Evolutionary conservation across 2,329 filamentous ascomycete species (phyloP), one percentile per base, ranked within the genome.

Genomic region (Sporothrix mexicana): DNA sequence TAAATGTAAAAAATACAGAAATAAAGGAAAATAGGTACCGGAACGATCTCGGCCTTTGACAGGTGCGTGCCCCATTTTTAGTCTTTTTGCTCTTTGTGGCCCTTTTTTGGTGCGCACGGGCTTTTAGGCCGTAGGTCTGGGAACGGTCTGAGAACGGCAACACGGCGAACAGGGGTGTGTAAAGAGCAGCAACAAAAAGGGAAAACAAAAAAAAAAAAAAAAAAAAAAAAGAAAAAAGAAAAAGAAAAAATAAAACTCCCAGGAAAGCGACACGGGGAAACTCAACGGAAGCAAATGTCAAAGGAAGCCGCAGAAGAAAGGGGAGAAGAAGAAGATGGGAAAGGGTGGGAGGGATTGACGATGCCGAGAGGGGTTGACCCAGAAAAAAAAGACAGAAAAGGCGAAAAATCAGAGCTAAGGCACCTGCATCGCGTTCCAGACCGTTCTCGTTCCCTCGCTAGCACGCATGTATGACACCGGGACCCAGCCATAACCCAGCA

Each of bases 371-470:
- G 43, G 64, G 64, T 49, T 15, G 25, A 41, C 23, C 64, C 49
- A 69, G 30, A 41, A 53, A 53, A 68, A 36, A 36, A 36, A 36
- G 30, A 36, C 2, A 36, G 30, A 36, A 36, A 36, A 36, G 3
- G 30, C 30, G 30, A 36, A 36, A 69, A 69, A 55, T 23, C 66
- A 53, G 47, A 69, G 49, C 64, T 68, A 55, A 30, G 17, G 10
- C 25, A 69, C 23, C 49, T 23, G 30, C 66, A 23, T 41, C 49
- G 30, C 64, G 69, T 70, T 70, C 69, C 69, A 71, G 69, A 71
- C 69, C 69, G 69, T 62, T 71, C 57, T 62, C 57, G 57, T 64
- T 49, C 43, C 43, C 20, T 53, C 66, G 47, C 69, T 71, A 70
- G 68, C 41, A 69, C 68, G 23, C 36, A 70, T 47, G 36, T 59